Evolutionary conservation across 192 early-diverging fungal species (phyloP).

Genomic region (Gamsiella multidivaricata): DNA sequence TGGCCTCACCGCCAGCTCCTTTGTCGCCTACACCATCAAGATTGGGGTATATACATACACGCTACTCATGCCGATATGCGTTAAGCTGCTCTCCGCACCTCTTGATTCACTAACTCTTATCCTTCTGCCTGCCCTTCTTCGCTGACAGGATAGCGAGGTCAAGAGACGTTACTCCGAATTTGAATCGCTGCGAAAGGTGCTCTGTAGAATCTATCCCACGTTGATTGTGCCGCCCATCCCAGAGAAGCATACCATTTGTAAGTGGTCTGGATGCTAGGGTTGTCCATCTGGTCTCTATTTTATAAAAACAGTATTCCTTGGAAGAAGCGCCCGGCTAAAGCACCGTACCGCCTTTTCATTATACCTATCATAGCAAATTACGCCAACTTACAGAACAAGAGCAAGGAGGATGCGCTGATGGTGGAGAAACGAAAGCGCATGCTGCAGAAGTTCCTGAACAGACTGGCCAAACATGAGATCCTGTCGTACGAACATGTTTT

Average conservation of each 20-base stretch:
- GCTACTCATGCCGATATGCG: neutral
- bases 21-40: slow-evolving; percentile 66
- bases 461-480: slow-evolving; percentile 88
- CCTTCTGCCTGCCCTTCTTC: neutral
- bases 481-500: slow-evolving; percentile 89
- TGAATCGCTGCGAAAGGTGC: slow-evolving; percentile 84
- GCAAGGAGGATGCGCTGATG: slow-evolving; percentile 91
- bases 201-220: slow-evolving; percentile 86
- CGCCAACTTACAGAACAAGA: slow-evolving; percentile 83
- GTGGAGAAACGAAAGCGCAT: slow-evolving; percentile 92
- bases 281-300: neutral
- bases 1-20: slow-evolving; percentile 57
- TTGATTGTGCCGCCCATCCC: slow-evolving; percentile 95
- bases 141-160: slow-evolving; percentile 69
- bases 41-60: slow-evolving; percentile 51
- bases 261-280: slow-evolving; percentile 46
- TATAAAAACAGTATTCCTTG: neutral
- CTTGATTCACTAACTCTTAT: neutral
- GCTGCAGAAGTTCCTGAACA: slow-evolving; percentile 95
- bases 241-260: slow-evolving; percentile 93
- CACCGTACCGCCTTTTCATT: neutral
- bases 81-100: neutral
- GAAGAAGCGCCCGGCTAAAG: neutral
- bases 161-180: slow-evolving; percentile 96
- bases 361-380: slow-evolving; percentile 62